Evolutionary conservation across 208 protist genomes (phyloP), one percentile per base, ranked within the genome.

Genomic region (Acanthamoeba lugdunensis): DNA sequence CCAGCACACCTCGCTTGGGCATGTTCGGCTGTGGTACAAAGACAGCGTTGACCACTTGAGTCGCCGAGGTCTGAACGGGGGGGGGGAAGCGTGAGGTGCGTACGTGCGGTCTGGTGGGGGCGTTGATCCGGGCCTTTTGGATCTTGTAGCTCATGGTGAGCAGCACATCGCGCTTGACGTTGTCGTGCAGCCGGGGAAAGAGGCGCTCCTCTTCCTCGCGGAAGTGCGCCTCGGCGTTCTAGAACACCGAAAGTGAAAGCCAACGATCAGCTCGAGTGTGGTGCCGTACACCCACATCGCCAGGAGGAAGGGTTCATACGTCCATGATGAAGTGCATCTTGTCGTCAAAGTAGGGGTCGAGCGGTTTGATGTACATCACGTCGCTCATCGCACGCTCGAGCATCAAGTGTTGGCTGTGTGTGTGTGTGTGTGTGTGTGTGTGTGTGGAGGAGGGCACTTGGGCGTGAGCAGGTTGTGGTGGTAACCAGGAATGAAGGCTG

Each of bases 31-130:
- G 33, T 33, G n/a, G n/a, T n/a, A n/a, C n/a, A n/a, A n/a, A n/a
- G n/a, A n/a, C n/a, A n/a, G 33, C 33, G 33, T 33, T 33, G 33
- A 33, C 33, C 33, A 33, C 33, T 33, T 33, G 33, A 1, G 1
- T 33, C 33, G 33, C 37, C 37, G 30, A 30, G 28, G 14, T 14
- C 48, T 50, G 45, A 28, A 33, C 6, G 16, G 7, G 21, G 37
- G 3, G 69, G 28, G 30, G 16, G 52, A 6, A 14, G 33, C 58
- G 45, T 16, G 52, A 21, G 61, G 23, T 0, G 3, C 84, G 13
- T 90, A 90, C 85, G n/a, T 90, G 85, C n/a, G 85, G 85, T 48
- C 85, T n/a, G 37, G 85, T 90, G 0, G 85, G 85, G 13, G 85
- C 85, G 63, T 71, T 28, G 54, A 48, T 71, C 21, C 58, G 7